Evolutionary conservation across 805 yeast genomes (phyloP).

Genomic region (Yarrowia sp.): DNA sequence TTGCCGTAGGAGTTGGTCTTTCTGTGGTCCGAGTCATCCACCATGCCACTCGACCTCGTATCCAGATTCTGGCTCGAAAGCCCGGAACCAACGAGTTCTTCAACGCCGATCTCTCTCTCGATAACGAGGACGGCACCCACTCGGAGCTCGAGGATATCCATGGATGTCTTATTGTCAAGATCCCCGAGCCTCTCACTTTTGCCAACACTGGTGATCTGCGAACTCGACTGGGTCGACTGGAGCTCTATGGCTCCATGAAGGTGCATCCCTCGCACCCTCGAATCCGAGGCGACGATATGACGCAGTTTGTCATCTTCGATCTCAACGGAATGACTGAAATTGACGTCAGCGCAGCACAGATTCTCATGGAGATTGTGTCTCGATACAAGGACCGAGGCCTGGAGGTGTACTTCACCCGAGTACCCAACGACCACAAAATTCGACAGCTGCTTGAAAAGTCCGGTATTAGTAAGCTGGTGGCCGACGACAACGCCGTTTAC

Average conservation of each 20-base stretch:
- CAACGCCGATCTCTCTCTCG: slow-evolving; percentile 65
- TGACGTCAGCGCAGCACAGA: slow-evolving; percentile 82
- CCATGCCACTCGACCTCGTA: slow-evolving; percentile 80
- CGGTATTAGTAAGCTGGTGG: slow-evolving; percentile 58
- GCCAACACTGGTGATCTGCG: slow-evolving; percentile 83
- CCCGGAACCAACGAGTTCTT: slow-evolving; percentile 67
- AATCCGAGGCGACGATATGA: slow-evolving; percentile 54
- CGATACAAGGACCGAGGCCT: slow-evolving; percentile 63
- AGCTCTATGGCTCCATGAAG: slow-evolving; percentile 74
- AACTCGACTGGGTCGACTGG: slow-evolving; percentile 69
- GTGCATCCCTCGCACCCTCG: slow-evolving; percentile 78
- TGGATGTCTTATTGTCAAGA: slow-evolving; percentile 77
- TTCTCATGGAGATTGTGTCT: slow-evolving; percentile 64
- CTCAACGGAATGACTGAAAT: slow-evolving; percentile 80
- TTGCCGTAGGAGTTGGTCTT: slow-evolving; percentile 82
- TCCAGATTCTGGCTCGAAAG: slow-evolving; percentile 78
- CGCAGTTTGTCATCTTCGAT: slow-evolving; percentile 72
- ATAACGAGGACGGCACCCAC: slow-evolving; percentile 51
- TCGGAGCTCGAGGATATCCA: slow-evolving; percentile 57
- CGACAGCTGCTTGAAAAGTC: slow-evolving; percentile 60
- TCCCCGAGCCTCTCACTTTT: slow-evolving; percentile 89
- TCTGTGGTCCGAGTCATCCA: slow-evolving; percentile 80
- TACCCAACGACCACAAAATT: slow-evolving; percentile 58
- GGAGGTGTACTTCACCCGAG: slow-evolving; percentile 65
- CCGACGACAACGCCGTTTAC: slow-evolving; percentile 45